phyloP scores from a whole-genome alignment of 2,329 filamentous ascomycete genomes.

The Thermoascus crustaceus region DNA sequence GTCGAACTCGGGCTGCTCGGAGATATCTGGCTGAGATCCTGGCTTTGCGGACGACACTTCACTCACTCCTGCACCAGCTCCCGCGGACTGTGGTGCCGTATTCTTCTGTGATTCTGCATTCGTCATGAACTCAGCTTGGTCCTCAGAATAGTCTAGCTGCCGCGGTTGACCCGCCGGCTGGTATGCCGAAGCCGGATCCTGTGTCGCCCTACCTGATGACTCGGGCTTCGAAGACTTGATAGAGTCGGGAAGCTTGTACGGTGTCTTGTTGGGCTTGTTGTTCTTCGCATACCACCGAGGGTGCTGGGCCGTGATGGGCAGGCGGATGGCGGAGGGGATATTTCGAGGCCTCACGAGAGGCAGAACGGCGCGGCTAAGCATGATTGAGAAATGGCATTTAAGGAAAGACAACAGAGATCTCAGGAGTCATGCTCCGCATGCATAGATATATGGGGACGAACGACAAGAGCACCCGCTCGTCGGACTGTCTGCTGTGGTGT shows the following conservation, averaged over 20 bases:
- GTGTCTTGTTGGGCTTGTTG: slow-evolving; percentile 23
- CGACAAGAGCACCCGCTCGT: neutral
- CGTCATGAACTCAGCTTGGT: slow-evolving; percentile 33
- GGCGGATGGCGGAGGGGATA: slow-evolving; percentile 27
- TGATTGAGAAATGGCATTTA: slow-evolving; percentile 19
- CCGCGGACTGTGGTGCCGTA: slow-evolving; percentile 19
- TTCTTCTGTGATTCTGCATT: slow-evolving; percentile 24
- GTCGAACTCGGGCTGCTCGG: slow-evolving; percentile 29
- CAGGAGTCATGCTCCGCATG: slow-evolving; percentile 15
- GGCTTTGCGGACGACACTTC: slow-evolving; percentile 5
- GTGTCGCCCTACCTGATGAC: slow-evolving; percentile 17
- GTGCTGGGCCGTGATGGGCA: slow-evolving; percentile 25
- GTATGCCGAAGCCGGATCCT: slow-evolving; percentile 6
- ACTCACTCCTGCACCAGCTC: slow-evolving; percentile 17
- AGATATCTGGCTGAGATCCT: slow-evolving; percentile 13
- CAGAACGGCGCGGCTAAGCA: slow-evolving; percentile 39
- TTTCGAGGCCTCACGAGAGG: slow-evolving; percentile 37
- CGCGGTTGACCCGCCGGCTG: slow-evolving; percentile 3
- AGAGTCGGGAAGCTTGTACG: slow-evolving; percentile 28
- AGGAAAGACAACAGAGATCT: slow-evolving; percentile 7
- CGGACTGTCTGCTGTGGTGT: neutral
- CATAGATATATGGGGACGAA: neutral
- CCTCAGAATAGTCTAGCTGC: slow-evolving; percentile 22
- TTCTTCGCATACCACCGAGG: slow-evolving; percentile 34
- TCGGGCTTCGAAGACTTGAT: slow-evolving; percentile 20